phyloP scores from a whole-genome alignment of 345 rosid genomes.

The Aquilaria sinensis region DNA sequence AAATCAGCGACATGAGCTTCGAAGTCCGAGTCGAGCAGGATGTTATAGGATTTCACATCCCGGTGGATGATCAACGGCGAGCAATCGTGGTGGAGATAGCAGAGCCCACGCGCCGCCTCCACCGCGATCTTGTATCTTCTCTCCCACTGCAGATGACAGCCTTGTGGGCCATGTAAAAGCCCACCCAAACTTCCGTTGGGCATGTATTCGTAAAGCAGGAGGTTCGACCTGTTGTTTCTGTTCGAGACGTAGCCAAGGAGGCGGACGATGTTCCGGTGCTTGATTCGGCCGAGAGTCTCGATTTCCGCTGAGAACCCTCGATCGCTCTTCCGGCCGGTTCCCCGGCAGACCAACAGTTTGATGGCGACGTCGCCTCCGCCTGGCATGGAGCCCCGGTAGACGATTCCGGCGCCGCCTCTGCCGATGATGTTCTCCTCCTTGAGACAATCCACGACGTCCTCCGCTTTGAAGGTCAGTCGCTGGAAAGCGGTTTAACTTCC shows the following conservation, averaged over 20 bases:
- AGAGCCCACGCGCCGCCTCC: constrained; percentile 80
- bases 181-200: constrained; percentile 88
- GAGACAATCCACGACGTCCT: constrained; percentile 73
- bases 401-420: constrained; percentile 90
- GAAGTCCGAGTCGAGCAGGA: constrained; percentile 64
- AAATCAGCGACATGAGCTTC: constrained; percentile 96
- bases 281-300: constrained; percentile 70
- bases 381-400: constrained; percentile 81
- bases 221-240: constrained; percentile 59
- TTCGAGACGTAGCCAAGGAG: constrained; percentile 74
- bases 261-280: constrained; percentile 84
- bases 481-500: constrained; percentile 91
- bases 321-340: constrained; percentile 46
- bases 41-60: constrained; percentile 89
- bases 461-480: constrained; percentile 64
- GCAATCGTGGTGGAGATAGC: constrained; percentile 94
- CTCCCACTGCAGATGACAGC: constrained; percentile 85
- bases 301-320: constrained; percentile 94
- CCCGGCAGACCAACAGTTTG: constrained; percentile 56
- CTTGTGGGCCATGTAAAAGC: constrained; percentile 62
- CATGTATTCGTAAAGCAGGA: constrained; percentile 81
- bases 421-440: constrained; percentile 90
- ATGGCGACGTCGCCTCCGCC: constrained; percentile 68
- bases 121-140: constrained; percentile 57
- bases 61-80: constrained; percentile 85